A percentile compares a stretch with the other conserved stretches of the same genome.
Evolutionary conservation across 495 filamentous ascomycete species (phyloP).

Genomic region (Talaromyces stipitatus): DNA sequence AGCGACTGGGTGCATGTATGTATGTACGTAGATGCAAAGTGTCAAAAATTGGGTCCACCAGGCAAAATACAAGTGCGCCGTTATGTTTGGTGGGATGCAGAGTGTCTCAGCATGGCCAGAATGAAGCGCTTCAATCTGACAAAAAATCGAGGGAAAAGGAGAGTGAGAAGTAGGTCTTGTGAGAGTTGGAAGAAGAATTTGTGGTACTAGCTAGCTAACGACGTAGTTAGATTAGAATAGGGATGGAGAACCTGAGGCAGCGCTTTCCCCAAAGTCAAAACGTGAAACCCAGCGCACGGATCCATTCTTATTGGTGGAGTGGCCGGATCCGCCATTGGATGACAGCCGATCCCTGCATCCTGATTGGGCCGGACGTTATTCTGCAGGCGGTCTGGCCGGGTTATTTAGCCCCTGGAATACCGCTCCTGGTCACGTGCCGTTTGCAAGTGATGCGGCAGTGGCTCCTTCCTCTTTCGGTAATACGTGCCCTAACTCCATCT

Average conservation of each 20-base stretch:
- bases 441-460: neutral
- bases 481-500: neutral
- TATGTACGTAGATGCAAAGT: neutral
- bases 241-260: neutral
- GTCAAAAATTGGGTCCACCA: neutral
- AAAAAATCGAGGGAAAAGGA: neutral
- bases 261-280: neutral
- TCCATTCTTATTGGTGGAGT: neutral
- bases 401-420: neutral
- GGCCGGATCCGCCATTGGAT: neutral
- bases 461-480: neutral
- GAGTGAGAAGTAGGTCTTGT: neutral
- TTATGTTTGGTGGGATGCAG: neutral
- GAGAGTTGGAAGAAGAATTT: too few species aligned
- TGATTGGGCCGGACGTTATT: constrained; percentile 1
- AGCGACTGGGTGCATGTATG: neutral
- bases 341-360: neutral
- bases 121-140: neutral
- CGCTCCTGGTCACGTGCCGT: neutral
- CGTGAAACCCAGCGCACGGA: neutral
- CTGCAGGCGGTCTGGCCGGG: neutral
- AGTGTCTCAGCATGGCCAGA: neutral
- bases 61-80: neutral
- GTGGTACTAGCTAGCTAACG: too few species aligned
- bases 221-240: neutral